Percentiles rank a stretch among this genome's conserved stretches.
phyloP scores from a whole-genome alignment of 179 eudicot species.

The Beta macrorhiza region DNA sequence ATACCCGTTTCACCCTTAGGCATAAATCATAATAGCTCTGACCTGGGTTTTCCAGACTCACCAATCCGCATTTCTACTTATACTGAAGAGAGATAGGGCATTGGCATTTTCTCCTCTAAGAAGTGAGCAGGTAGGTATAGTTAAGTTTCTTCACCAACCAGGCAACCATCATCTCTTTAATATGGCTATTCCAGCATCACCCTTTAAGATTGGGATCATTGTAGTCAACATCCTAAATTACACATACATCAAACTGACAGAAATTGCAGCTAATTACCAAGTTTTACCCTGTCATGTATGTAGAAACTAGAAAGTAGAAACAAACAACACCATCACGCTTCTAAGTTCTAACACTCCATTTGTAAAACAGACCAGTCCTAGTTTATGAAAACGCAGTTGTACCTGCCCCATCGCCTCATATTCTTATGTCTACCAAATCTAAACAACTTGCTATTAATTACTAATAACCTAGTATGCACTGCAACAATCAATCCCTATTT shows the following conservation, averaged over 20 bases:
- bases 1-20: too few species aligned
- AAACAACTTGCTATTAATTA: constrained; percentile 6
- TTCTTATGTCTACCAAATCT: constrained; percentile 30
- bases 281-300: too few species aligned
- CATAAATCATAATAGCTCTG: not conserved
- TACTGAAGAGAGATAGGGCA: not conserved
- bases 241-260: not conserved
- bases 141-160: not conserved
- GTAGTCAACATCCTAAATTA: not conserved
- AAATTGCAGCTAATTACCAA: too few species aligned
- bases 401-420: constrained; percentile 30
- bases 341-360: too few species aligned
- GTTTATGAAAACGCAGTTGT: constrained; percentile 27
- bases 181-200: too few species aligned
- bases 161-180: not conserved
- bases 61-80: not conserved
- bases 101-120: not conserved
- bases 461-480: not conserved
- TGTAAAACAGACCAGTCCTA: not conserved
- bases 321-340: too few species aligned
- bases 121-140: not conserved
- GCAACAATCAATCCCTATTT: not conserved
- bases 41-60: not conserved
- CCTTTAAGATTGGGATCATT: not conserved
- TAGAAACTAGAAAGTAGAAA: too few species aligned